Evolutionary conservation across 345 rosid genomes (phyloP), one percentile per base, ranked within the genome.

Genomic region (Kernera saxatilis): DNA sequence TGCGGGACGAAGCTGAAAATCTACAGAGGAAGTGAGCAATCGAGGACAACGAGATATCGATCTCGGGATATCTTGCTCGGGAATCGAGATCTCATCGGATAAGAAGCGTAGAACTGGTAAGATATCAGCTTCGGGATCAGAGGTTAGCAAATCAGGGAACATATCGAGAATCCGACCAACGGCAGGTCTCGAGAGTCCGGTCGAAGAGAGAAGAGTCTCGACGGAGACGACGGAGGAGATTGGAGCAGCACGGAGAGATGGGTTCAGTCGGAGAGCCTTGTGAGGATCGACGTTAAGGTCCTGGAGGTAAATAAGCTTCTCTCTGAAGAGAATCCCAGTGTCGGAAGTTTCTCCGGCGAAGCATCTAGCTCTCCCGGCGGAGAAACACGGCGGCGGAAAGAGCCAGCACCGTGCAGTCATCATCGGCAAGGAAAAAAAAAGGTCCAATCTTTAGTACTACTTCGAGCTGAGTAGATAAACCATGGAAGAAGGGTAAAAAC

Each of bases 81-180:
- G 79, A 33, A 90, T 76, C 1, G 40, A 67, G 26, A 83, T 87
- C 48, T 93, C 98, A 17, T 80, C 56, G 52, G 85, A 78, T 41
- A 87, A 89, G 81, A 93, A 93, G 52, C 79, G 78, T 4, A 88
- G 62, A 32, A 86, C 78, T 0, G 98, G 95, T 22, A 81, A 78
- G 69, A 86, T 69, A 5, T 80, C 77, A 19, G 68, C 33, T 64
- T 82, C 45, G 0, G 91, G 91, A 29, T 90, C 88, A 9, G 89
- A 77, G 59, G 89, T 93, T 46, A 93, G 82, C 73, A 90, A 81
- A 33, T 67, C 71, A 0, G 97, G 96, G 78, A 82, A 75, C 96
- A 88, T 93, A 65, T 88, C 97, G 58, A 93, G 90, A 52, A 93
- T 78, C 8, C 97, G 83, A 48, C 92, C 91, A 32, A 90, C 76